A percentile compares a stretch with the other conserved stretches of the same genome.
Conservation (phyloP, 208 protist genomes). For the Porcisia hertigi region DNA sequence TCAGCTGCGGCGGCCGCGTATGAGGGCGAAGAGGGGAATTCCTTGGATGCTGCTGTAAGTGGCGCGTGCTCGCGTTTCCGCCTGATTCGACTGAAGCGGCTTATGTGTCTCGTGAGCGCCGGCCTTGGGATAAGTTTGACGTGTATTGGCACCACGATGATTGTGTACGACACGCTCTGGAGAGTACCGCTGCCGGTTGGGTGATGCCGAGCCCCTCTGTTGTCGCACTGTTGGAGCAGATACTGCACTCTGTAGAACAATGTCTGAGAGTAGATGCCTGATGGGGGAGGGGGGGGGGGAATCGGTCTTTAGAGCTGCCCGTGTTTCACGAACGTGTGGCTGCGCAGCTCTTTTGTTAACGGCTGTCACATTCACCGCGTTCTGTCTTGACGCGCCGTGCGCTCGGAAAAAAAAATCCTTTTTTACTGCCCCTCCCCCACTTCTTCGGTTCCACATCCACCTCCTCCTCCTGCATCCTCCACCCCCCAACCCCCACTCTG, state of each 20-base stretch:
- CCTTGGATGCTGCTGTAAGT: not conserved
- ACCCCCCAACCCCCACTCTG: not conserved
- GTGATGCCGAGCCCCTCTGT: not conserved
- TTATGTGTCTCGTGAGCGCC: constrained; percentile 39
- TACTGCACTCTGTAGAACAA: not conserved
- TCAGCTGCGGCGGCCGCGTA: constrained; percentile 8
- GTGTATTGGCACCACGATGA: constrained; percentile 28
- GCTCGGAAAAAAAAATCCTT: not conserved
- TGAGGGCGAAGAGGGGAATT: not conserved
- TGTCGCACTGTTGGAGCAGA: no score
- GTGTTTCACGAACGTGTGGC: not conserved
- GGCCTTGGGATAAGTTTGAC: constrained; percentile 44
- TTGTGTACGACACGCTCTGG: constrained; percentile 27
- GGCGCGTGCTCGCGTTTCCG: constrained; percentile 20
- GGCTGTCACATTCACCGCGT: not conserved
- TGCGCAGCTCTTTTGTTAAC: not conserved
- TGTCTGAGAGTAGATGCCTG: not conserved
- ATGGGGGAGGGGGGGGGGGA: no score
- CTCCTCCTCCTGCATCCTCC: not conserved
- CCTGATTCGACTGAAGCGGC: constrained; percentile 31
- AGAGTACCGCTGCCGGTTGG: not conserved
- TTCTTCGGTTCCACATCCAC: not conserved
- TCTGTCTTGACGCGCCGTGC: not conserved
- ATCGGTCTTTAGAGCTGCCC: no score
- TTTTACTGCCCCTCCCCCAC: not conserved